Percentiles rank a stretch among this genome's conserved stretches.
These are phyloP conservation scores for Sporothrix schenckii DNA, from an alignment of 2,329 filamentous ascomycete species.

Conservation along the genomic window DNA sequence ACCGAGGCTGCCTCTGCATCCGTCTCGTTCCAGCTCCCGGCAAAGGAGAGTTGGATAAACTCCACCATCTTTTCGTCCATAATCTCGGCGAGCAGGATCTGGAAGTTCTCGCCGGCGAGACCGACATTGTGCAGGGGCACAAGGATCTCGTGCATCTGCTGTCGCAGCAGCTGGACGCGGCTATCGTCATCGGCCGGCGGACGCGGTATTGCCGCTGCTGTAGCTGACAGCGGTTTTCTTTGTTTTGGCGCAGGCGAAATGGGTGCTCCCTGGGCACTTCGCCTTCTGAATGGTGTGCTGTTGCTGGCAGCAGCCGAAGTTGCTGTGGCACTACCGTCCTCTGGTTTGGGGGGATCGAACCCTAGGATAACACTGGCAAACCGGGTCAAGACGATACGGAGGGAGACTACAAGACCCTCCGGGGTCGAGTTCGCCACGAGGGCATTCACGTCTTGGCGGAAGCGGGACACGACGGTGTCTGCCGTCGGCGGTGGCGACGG, in stretches of 20 bases:
- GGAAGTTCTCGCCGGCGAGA: conserved; percentile 68
- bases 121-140: conserved; percentile 66
- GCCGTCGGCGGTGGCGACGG: background rate
- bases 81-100: conserved; percentile 71
- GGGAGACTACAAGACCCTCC: conserved; percentile 54
- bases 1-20: background rate
- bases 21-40: conserved; percentile 60
- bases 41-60: conserved; percentile 64
- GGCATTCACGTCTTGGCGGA: conserved; percentile 65
- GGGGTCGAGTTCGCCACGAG: conserved; percentile 66
- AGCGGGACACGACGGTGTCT: conserved; percentile 48
- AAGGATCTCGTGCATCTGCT: conserved; percentile 59
- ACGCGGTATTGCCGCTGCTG: conserved; percentile 31
- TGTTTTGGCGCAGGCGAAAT: conserved; percentile 29
- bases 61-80: conserved; percentile 67
- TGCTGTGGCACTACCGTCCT: background rate
- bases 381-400: conserved; percentile 58
- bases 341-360: conserved; percentile 36
- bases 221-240: background rate
- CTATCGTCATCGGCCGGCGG: conserved; percentile 39
- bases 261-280: conserved; percentile 30
- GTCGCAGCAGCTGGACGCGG: conserved; percentile 45
- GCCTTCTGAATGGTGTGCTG: conserved; percentile 18
- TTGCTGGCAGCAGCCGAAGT: background rate
- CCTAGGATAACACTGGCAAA: conserved; percentile 57